Conservation (phyloP, 2,329 filamentous ascomycete genomes). For the Sclerotinia nivalis region DNA sequence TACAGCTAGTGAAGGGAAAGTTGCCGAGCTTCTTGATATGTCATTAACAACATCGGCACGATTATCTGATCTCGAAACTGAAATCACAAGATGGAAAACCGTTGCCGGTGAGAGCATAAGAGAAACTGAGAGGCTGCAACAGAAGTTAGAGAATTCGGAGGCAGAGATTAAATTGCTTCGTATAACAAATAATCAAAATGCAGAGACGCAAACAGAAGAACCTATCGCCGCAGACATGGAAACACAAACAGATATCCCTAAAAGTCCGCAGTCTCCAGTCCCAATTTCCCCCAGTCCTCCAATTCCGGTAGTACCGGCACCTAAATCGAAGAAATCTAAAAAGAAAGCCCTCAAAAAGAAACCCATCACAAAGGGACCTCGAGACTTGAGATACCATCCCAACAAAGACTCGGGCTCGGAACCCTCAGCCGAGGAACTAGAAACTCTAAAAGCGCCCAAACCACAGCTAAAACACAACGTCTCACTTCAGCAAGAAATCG, state of each 20-base stretch:
- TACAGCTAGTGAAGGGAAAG: not conserved
- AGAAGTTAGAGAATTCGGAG: not conserved
- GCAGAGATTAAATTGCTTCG: not conserved
- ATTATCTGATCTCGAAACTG: conserved; percentile 12
- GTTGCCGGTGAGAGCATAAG: not conserved
- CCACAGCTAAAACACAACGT: conserved; percentile 1
- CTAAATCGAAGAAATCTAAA: not conserved
- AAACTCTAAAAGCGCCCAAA: not conserved
- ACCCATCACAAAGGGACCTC: not conserved
- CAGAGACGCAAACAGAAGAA: not conserved
- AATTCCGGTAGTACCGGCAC: no score
- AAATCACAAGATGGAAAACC: conserved; percentile 2
- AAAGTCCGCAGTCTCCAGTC: not conserved
- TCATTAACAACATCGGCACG: not conserved
- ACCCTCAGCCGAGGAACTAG: not conserved
- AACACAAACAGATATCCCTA: not conserved
- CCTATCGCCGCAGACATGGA: not conserved
- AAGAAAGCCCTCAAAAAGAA: not conserved
- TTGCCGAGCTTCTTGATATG: conserved; percentile 4
- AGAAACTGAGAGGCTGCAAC: not conserved
- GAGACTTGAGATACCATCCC: not conserved
- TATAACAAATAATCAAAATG: not conserved
- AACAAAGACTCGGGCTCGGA: not conserved
- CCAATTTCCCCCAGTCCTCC: not conserved
- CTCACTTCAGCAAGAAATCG: not conserved